Conservation (phyloP, 2,329 filamentous ascomycete genomes). For the Akanthomyces uredinophilus region DNA sequence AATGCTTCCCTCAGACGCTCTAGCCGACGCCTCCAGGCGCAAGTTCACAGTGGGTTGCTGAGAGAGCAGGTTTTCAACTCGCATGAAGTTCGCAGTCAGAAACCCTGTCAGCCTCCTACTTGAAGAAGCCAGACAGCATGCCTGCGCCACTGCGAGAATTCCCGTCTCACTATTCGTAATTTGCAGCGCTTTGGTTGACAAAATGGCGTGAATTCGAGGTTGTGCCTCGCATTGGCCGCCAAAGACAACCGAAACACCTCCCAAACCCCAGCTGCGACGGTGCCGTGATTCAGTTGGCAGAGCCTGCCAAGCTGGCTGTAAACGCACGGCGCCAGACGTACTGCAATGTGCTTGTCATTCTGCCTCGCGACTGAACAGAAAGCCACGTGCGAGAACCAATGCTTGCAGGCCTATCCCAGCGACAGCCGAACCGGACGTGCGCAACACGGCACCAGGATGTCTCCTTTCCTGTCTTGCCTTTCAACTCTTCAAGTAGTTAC, state of each 20-base stretch:
- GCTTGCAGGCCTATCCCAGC: background rate
- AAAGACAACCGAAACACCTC: slow-evolving; percentile 1
- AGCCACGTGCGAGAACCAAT: background rate
- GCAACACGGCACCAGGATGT: background rate
- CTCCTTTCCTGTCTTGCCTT: no score
- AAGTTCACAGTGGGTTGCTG: no score
- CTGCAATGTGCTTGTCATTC: background rate
- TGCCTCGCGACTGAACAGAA: background rate
- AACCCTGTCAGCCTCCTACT: no score
- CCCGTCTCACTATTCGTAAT: no score
- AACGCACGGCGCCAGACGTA: background rate
- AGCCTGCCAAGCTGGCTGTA: background rate
- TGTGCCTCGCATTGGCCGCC: background rate
- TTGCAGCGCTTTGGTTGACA: no score
- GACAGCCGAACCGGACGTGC: background rate
- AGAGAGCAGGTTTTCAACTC: no score
- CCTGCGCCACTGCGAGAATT: no score
- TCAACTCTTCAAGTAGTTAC: no score
- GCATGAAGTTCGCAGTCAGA: no score
- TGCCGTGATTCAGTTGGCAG: slow-evolving; percentile 5
- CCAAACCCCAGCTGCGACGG: slow-evolving; percentile 5
- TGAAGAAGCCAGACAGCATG: no score
- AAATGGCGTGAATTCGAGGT: background rate
- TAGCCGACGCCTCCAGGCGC: background rate
- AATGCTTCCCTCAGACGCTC: background rate